Base-by-base conservation (phyloP, 2,329 filamentous ascomycete species). In the Sphaerulina vaccinii region DNA sequence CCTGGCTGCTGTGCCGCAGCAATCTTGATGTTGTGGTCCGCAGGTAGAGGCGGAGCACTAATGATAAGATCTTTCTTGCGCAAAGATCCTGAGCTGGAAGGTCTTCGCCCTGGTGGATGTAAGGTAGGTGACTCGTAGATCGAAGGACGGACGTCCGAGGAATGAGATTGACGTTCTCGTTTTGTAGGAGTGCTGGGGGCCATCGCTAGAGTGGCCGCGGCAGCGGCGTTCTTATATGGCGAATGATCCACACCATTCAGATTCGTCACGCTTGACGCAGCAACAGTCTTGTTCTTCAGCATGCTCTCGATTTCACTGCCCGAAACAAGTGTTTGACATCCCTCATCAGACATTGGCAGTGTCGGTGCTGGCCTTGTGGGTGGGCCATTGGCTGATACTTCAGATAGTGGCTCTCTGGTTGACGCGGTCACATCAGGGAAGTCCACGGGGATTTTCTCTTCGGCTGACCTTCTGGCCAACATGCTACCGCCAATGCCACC, bases 291-390 rank as follows among this genome's bases (percentile, higher is more conserved):
- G 48, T 78, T 76, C 59, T 80, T 79, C 50, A 95, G 72, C 64
- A 96, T 78, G 49, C 83, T 80, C 60, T 96, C 90, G 57, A 96
- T 89, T 50, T 87, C 84, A 43, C 87, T 82, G 0, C 88, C 82
- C n/a, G 90, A 95, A 23, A 96, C 76, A 33, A 86, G 79, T 19
- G 91, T 96, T 71, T 96, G 92, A 11, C 87, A 86, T 47, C 85
- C 82, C 59, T 87, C 85, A 62, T 95, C 89, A 16, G 77, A 47
- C 59, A 65, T 62, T 3, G 55, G 50, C 36, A 52, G 19, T 16
- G n/a, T 18, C 6, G 51, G 52, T 10, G 49, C 23, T 21, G 47
- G 57, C 47, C 56, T 56, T 19, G 49, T 44, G 18, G 51, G 48
- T 16, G 43, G 45, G 3, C 37, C 36, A 33, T 55, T 58, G 11